Evolutionary conservation across 192 early-diverging fungal genomes (phyloP).

Genomic region (Coemansia sp.): DNA sequence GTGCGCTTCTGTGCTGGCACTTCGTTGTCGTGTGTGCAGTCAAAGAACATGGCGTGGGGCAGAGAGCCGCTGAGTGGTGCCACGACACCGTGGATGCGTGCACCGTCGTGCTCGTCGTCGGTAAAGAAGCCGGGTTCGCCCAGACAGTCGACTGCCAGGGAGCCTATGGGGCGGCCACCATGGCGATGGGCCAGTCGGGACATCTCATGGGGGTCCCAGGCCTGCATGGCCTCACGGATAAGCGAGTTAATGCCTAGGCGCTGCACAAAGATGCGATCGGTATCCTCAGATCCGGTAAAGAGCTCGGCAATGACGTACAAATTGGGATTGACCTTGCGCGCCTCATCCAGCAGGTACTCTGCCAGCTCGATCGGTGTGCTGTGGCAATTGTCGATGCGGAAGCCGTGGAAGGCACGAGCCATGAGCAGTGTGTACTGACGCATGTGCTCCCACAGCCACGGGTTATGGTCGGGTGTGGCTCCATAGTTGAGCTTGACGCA

Average conservation of each 20-base stretch:
- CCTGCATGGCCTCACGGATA: conserved; percentile 97
- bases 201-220: conserved; percentile 89
- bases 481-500: conserved; percentile 99
- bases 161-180: conserved; percentile 88
- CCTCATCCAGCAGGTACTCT: conserved; percentile 85
- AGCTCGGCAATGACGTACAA: conserved; percentile 97
- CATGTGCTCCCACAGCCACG: conserved; percentile 97
- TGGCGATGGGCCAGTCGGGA: conserved; percentile 85
- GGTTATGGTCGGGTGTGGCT: conserved; percentile 71
- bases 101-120: conserved; percentile 50
- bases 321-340: conserved; percentile 77
- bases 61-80: conserved; percentile 71
- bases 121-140: conserved; percentile 46
- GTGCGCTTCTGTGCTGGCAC: conserved; percentile 88
- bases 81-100: conserved; percentile 49
- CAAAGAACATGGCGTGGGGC: conserved; percentile 96
- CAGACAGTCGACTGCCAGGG: conserved; percentile 70
- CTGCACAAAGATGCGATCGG: conserved; percentile 88
- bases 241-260: conserved; percentile 94
- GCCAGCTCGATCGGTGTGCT: conserved; percentile 96
- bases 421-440: conserved; percentile 81
- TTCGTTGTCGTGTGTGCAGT: conserved; percentile 99
- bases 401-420: conserved; percentile 88
- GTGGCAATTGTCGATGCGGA: conserved; percentile 99
- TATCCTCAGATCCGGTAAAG: conserved; percentile 96